A percentile compares a stretch with the other conserved stretches of the same genome.
These are phyloP conservation scores for Zychaea mexicana DNA, from an alignment of 371 early-diverging fungal species.

Conservation along the genomic window DNA sequence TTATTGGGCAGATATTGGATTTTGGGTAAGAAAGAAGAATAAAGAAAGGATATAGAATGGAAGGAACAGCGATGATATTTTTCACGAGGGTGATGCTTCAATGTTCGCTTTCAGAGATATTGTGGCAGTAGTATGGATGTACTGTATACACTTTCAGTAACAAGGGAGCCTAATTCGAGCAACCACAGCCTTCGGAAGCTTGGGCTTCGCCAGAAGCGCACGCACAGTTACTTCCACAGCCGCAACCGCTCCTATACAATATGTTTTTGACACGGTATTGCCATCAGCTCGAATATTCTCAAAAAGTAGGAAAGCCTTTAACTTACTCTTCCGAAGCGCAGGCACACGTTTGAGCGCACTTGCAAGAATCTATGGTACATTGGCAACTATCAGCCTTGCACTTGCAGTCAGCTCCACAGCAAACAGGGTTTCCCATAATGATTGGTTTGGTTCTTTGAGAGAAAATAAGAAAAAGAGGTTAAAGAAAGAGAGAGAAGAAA, in stretches of 20 bases:
- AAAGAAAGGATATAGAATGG: too few relatives aligned
- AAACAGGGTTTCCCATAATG: background rate
- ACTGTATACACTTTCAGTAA: background rate
- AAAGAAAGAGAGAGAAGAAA: background rate
- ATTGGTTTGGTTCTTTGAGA: background rate
- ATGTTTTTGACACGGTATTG: too few relatives aligned
- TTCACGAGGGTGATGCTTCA: too few relatives aligned
- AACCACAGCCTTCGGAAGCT: background rate
- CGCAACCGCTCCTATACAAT: background rate
- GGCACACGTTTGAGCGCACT: background rate
- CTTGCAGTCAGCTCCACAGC: slow-evolving; percentile 2
- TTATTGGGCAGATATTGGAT: too few relatives aligned
- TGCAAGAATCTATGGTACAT: background rate
- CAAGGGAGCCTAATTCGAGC: background rate
- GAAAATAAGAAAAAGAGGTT: background rate
- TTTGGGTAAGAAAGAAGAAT: too few relatives aligned
- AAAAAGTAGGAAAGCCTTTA: too few relatives aligned
- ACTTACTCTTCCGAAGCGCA: background rate
- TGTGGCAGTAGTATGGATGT: too few relatives aligned
- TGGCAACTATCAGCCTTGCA: background rate
- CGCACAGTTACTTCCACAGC: background rate
- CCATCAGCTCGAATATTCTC: too few relatives aligned
- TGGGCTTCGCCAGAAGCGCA: background rate
- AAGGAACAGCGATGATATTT: too few relatives aligned
- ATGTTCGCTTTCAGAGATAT: too few relatives aligned